Conservation (phyloP, 1,284 basidiomycete genomes). For the Inonotus hispidus region DNA sequence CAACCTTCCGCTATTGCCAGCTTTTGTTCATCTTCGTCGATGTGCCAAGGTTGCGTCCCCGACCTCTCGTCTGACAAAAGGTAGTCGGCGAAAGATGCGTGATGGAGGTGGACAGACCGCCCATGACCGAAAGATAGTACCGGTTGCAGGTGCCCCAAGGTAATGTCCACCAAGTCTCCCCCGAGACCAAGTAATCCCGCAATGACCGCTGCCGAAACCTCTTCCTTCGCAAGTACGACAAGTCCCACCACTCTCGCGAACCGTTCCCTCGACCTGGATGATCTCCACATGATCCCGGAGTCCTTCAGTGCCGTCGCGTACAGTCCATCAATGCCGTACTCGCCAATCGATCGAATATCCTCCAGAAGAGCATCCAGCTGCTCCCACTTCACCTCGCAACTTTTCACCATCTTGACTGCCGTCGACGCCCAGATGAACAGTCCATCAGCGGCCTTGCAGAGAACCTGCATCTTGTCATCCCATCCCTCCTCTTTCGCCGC, state of each 20-base stretch:
- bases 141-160: neutral
- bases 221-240: neutral
- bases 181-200: neutral
- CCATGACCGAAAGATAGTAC: neutral
- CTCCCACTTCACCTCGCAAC: neutral
- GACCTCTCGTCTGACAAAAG: neutral
- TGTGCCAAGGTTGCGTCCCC: neutral
- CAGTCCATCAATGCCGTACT: neutral
- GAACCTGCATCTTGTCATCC: neutral
- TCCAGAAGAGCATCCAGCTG: neutral
- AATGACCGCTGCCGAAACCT: neutral
- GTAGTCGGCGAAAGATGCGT: neutral
- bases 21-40: neutral
- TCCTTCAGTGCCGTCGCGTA: neutral
- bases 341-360: neutral
- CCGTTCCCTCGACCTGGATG: too few species aligned
- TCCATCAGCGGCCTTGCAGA: neutral
- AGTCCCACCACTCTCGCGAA: neutral
- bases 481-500: neutral
- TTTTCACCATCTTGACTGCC: neutral
- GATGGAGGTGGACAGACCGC: neutral
- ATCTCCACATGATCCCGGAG: neutral
- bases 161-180: neutral
- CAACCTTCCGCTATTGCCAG: neutral
- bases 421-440: slow-evolving; percentile 12